Conservation (phyloP, 106 monocot species). For the Agapanthus africanus region DNA sequence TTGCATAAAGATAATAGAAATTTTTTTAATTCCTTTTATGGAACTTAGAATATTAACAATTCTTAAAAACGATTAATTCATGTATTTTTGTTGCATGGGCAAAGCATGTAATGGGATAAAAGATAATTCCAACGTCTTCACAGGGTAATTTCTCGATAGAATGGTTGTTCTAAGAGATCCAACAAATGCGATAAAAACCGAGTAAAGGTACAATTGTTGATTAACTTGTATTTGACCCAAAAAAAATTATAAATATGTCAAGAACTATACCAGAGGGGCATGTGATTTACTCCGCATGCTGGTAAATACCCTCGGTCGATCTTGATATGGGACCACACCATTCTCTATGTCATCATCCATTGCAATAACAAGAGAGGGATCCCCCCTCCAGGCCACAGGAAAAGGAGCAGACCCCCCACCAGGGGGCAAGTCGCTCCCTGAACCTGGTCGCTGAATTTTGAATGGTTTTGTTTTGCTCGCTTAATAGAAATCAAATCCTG, state of each 20-base stretch:
- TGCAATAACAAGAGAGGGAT: slow-evolving; percentile 51
- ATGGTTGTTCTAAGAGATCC: neutral
- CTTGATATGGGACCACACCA: slow-evolving; percentile 51
- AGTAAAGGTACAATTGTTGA: too few relatives aligned
- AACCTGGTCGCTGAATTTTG: slow-evolving; percentile 87
- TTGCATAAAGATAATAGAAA: too few relatives aligned
- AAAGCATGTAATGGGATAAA: too few relatives aligned
- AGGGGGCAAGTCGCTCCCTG: slow-evolving; percentile 91
- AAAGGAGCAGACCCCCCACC: slow-evolving; percentile 73
- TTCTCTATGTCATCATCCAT: slow-evolving; percentile 93
- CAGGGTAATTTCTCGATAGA: neutral
- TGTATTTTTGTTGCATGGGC: too few relatives aligned
- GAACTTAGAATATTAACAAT: too few relatives aligned
- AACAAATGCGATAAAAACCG: neutral
- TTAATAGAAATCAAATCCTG: neutral
- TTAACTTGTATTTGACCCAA: slow-evolving; percentile 1
- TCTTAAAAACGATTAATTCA: too few relatives aligned
- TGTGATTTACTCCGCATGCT: slow-evolving; percentile 71
- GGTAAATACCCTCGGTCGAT: slow-evolving; percentile 68
- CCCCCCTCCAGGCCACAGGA: slow-evolving; percentile 64
- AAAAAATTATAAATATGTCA: too few relatives aligned
- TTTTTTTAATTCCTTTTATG: too few relatives aligned
- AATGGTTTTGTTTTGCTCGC: slow-evolving; percentile 10
- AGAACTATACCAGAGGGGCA: slow-evolving; percentile 50
- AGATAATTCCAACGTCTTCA: neutral